Percentiles rank a stretch among this genome's conserved stretches.
Evolutionary conservation across 108 stramenopile species (phyloP).

Genomic region (Epithemia pelagica): DNA sequence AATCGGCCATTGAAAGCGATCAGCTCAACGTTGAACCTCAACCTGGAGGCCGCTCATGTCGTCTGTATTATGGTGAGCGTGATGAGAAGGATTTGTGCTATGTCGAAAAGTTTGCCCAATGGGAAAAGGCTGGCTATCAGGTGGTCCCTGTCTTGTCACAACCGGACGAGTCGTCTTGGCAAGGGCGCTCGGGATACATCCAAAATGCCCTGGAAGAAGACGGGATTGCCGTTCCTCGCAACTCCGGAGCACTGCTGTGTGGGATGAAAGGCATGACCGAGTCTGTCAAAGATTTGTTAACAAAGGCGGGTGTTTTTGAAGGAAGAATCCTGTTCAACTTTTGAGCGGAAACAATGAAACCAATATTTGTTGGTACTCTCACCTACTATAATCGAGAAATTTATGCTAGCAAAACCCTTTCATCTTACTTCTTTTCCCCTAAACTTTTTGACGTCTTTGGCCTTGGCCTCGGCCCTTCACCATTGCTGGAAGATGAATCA

Average conservation of each 20-base stretch:
- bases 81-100: constrained; percentile 74
- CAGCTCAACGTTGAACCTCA: constrained; percentile 37
- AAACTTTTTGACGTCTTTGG: no score
- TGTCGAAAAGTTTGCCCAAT: constrained; percentile 64
- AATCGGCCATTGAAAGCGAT: constrained; percentile 82
- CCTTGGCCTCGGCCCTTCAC: no score
- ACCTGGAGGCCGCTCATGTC: constrained; percentile 45
- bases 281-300: constrained; percentile 72
- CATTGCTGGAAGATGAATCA: no score
- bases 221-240: constrained; percentile 79
- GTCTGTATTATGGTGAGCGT: constrained; percentile 81
- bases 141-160: constrained; percentile 81
- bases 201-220: constrained; percentile 88
- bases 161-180: constrained; percentile 45
- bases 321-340: constrained; percentile 88
- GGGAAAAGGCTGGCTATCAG: constrained; percentile 74
- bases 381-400: no score
- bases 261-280: constrained; percentile 86
- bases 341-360: constrained; percentile 31
- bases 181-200: constrained; percentile 81
- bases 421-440: no score
- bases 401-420: no score
- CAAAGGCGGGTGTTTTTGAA: constrained; percentile 83
- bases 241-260: constrained; percentile 70
- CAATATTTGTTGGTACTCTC: no score